Evolutionary conservation across 2,329 filamentous ascomycete genomes (phyloP), one percentile per base, ranked within the genome.

Genomic region (Alternaria gaisen): DNA sequence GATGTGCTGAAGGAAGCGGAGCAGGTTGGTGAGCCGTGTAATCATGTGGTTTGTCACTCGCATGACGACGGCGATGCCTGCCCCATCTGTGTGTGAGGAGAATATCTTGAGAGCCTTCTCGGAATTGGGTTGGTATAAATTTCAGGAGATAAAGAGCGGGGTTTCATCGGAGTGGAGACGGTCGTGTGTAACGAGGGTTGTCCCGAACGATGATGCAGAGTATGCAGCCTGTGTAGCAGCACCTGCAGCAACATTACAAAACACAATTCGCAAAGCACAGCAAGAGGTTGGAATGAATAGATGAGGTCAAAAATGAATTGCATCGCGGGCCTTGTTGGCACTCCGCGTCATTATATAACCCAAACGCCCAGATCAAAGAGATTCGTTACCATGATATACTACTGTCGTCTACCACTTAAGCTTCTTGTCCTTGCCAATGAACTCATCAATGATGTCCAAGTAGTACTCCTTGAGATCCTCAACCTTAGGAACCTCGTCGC

Each of bases 401-500:
- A 18, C 11, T 10, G 3, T 4, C n/a, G 32, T 56, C 69, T 83
- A 93, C 91, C 91, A 93, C 80, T 83, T 86, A 71, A 93, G 82
- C 53, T 90, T 83, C 82, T 86, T 88, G 58, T 86, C 83, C 32
- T 88, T 88, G 75, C 76, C 76, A 48, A 91, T 91, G 80, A 86
- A 92, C 79, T 92, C 90, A 66, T 92, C 85, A 65, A 93, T 92
- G 14, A 44, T 56, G 26, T 40, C 54, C 30, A 64, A 20, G n/a
- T 51, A 61, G 70, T 81, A 67, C 70, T 86, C 85, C 85, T 94
- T 96, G 59, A 97, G 82, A 71, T 91, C 87, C 73, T 93, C 90
- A 1, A 90, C 86, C 58, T 87, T 89, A 1, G 92, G 93, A 22
- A 93, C 84, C 24, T 88, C 91, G 72, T 97, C 93, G 70, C 89